Evolutionary conservation across 306 rosid genomes (phyloP), one percentile per base, ranked within the genome.

Genomic region (Trifolium dubium): DNA sequence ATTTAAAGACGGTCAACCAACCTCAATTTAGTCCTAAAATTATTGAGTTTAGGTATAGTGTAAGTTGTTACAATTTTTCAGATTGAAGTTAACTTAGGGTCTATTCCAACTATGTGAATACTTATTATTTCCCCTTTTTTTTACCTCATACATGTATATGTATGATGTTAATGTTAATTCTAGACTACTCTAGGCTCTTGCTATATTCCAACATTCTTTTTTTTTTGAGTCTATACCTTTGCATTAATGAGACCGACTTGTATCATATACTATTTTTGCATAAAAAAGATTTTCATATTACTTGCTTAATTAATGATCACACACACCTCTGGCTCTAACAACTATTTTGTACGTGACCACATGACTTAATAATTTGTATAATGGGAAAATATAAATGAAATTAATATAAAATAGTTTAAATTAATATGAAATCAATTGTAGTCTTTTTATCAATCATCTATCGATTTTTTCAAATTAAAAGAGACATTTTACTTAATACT

Each of bases 11-110:
- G 50, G 76, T 14, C 32, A 47, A 51, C 41, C 72, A 71, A 50
- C 71, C 69, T 39, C 59, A n/a, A n/a, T 50, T 76, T 51, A 65
- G 49, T 75, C 60, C 72, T 8, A 49, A 79, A 65, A 49, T 70
- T 75, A 40, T 75, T 6, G 23, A 5, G 76, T 40, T 83, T 79
- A 83, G 83, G 79, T 75, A 67, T 47, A 71, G 86, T 82, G 83
- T 58, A 56, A 65, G 79, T 75, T 75, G 83, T 79, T 75, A 35
- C 59, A 50, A 10, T 32, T 39, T 64, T 79, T 69, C 79, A 66
- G 1, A 41, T 4, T 67, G 23, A 76, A 83, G 79, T 41, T 71
- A 75, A 64, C 56, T n/a, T n/a, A 34, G 14, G n/a, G 4, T 15
- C 14, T 37, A 2, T 34, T 17, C 29, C 37, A 29, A 58, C 8